Evolutionary conservation across 2,329 filamentous ascomycete genomes (phyloP).

Genomic region (Tolypocladium tundrense): DNA sequence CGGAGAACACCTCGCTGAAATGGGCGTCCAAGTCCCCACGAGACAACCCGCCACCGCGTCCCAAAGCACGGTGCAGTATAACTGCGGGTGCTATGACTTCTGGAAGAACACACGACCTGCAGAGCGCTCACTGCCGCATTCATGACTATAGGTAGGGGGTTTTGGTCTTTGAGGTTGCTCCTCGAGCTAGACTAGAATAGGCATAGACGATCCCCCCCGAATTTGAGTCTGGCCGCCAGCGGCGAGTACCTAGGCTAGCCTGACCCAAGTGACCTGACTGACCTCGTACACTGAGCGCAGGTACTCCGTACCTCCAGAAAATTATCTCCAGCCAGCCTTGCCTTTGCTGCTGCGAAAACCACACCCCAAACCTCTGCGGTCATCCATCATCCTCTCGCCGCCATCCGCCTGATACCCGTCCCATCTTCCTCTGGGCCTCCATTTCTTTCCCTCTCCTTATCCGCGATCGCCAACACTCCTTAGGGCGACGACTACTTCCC

Average conservation of each 20-base stretch:
- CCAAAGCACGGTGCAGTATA: not conserved
- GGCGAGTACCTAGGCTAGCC: not conserved
- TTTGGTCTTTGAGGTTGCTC: not conserved
- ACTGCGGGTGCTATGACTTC: not conserved
- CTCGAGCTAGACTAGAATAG: not conserved
- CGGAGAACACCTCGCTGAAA: not conserved
- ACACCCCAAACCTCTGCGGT: constrained; percentile 17
- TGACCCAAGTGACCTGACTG: not conserved
- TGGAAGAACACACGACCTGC: not conserved
- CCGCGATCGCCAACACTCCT: not conserved
- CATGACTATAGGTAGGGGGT: not conserved
- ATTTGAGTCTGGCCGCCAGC: not conserved
- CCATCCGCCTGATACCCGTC: constrained; percentile 22
- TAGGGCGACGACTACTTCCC: constrained; percentile 2
- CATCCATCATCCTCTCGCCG: constrained; percentile 15
- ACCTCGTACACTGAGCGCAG: not conserved
- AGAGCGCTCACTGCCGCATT: not conserved
- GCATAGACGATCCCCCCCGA: not conserved
- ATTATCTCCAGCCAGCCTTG: constrained; percentile 22
- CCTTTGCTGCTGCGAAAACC: constrained; percentile 21
- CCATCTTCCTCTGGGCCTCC: constrained; percentile 11
- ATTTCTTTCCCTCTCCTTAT: not conserved
- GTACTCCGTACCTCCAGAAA: constrained; percentile 15
- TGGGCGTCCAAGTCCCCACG: not conserved
- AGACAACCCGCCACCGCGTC: not conserved